Conservation (phyloP, 1,284 basidiomycete genomes). For the Afroboletus lepidellus region DNA sequence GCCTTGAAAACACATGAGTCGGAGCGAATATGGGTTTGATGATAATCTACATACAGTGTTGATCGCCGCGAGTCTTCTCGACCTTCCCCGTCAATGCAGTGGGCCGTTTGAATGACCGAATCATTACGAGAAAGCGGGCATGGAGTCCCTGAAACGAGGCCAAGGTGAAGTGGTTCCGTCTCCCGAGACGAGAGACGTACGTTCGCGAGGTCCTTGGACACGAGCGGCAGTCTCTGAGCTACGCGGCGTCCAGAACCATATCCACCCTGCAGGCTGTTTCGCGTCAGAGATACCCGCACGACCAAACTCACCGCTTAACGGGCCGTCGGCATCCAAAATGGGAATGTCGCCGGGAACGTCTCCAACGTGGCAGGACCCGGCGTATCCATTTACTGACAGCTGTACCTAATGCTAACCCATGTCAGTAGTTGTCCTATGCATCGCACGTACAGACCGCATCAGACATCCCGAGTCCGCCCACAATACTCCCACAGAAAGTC, state of each 20-base stretch:
- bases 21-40: constrained; percentile 37
- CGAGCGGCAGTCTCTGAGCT: constrained; percentile 7
- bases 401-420: neutral
- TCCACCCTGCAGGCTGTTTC: constrained; percentile 10
- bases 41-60: constrained; percentile 40
- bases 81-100: constrained; percentile 35
- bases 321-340: constrained; percentile 6
- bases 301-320: neutral
- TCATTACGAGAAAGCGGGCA: constrained; percentile 34
- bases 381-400: neutral
- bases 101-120: constrained; percentile 34
- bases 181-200: constrained; percentile 11
- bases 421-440: constrained; percentile 7
- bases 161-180: constrained; percentile 13
- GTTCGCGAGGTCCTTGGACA: constrained; percentile 8
- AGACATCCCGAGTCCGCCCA: constrained; percentile 1
- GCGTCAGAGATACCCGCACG: neutral
- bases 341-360: constrained; percentile 7
- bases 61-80: constrained; percentile 48
- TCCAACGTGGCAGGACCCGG: neutral
- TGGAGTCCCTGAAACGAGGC: constrained; percentile 35
- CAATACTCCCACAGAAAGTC: constrained; percentile 2
- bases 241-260: constrained; percentile 5
- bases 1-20: constrained; percentile 27
- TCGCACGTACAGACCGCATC: constrained; percentile 11